A percentile compares a stretch with the other conserved stretches of the same genome.
These are phyloP conservation scores for Aspergillus uvarum DNA, from an alignment of 2,329 filamentous ascomycete species.

Conservation along the genomic window DNA sequence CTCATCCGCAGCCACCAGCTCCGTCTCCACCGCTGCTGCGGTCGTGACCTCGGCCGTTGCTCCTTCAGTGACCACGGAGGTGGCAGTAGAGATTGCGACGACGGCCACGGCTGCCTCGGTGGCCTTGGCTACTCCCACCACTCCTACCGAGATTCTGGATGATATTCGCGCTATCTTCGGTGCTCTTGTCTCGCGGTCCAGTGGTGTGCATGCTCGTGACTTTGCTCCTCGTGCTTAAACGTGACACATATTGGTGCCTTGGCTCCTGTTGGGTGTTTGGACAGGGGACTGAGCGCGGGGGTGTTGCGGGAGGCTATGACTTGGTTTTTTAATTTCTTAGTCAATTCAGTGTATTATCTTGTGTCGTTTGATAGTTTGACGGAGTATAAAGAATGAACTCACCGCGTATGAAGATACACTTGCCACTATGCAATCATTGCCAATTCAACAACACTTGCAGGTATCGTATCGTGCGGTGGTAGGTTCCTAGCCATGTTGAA, in stretches of 20 bases:
- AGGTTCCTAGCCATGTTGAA: too few relatives aligned
- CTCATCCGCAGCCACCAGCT: neutral
- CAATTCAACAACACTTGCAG: too few relatives aligned
- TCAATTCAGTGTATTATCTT: too few relatives aligned
- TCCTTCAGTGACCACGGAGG: neutral
- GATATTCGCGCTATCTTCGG: neutral
- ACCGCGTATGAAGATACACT: too few relatives aligned
- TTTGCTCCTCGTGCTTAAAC: neutral
- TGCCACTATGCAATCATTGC: too few relatives aligned
- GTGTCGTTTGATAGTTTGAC: accelerated
- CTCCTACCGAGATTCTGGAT: neutral
- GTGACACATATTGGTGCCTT: too few relatives aligned
- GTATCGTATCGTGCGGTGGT: too few relatives aligned
- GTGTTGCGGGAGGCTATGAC: too few relatives aligned
- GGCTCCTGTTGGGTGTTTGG: neutral
- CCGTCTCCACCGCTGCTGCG: neutral
- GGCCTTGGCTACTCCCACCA: neutral
- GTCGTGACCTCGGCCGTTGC: neutral
- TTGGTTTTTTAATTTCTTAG: too few relatives aligned
- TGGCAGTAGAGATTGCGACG: neutral
- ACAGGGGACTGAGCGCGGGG: too few relatives aligned
- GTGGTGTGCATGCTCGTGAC: neutral
- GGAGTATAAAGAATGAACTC: accelerated
- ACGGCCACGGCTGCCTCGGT: neutral
- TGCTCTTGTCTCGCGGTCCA: neutral